phyloP scores from a whole-genome alignment of 2,329 filamentous ascomycete species.

The Penicillium sp. region DNA sequence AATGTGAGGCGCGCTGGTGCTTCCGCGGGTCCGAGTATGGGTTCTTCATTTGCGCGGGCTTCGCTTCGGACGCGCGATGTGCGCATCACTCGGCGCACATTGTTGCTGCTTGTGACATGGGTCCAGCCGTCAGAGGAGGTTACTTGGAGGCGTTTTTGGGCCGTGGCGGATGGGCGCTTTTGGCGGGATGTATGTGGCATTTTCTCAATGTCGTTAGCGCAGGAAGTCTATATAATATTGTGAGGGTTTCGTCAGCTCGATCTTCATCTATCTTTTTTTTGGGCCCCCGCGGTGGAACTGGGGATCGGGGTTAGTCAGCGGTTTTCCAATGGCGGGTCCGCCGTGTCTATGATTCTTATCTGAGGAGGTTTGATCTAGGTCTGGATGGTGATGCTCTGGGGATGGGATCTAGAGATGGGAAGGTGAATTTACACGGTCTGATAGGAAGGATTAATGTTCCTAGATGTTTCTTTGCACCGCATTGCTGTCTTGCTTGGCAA shows the following conservation, averaged over 20 bases:
- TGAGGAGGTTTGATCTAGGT: background rate
- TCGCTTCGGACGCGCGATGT: background rate
- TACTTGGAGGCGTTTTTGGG: conserved; percentile 37
- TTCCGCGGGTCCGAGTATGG: conserved; percentile 34
- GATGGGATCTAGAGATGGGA: too few species aligned
- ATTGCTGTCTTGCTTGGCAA: too few species aligned
- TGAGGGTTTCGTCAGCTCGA: background rate
- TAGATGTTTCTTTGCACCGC: too few species aligned
- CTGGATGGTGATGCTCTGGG: too few species aligned
- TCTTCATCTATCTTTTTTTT: background rate
- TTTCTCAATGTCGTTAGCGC: background rate
- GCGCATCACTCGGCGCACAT: conserved; percentile 27
- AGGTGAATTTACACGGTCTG: too few species aligned
- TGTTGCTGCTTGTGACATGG: conserved; percentile 37
- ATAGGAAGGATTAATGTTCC: too few species aligned
- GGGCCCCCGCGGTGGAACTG: background rate
- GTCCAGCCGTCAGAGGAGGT: conserved; percentile 45
- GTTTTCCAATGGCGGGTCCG: too few species aligned
- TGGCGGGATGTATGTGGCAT: conserved; percentile 36
- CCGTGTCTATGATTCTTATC: background rate
- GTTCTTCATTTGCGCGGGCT: background rate
- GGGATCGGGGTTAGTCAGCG: background rate
- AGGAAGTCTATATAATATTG: background rate
- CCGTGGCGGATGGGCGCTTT: conserved; percentile 19
- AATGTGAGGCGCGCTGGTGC: conserved; percentile 34